These are phyloP conservation scores for Sporisorium reilianum DNA, from an alignment of 1,284 basidiomycete genomes.

Conservation along the genomic window DNA sequence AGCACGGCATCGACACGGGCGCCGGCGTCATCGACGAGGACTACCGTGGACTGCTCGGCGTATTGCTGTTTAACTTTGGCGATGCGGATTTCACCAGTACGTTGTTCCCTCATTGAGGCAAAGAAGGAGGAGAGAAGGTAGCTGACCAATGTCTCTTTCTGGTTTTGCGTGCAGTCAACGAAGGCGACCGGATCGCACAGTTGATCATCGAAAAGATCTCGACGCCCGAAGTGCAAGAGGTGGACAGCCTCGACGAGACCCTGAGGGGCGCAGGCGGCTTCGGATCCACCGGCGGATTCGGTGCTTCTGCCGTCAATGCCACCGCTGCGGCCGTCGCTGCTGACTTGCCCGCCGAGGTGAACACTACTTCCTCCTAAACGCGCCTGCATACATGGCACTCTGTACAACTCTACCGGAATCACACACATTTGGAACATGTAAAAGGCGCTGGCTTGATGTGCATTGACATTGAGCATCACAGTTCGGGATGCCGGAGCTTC, in stretches of 20 bases:
- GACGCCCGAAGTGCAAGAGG: constrained; percentile 85
- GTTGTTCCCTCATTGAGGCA: constrained; percentile 63
- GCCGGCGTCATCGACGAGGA: constrained; percentile 97
- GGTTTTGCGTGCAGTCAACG: constrained; percentile 78
- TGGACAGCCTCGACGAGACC: constrained; percentile 86
- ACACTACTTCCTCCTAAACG: constrained; percentile 1
- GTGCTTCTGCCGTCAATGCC: constrained; percentile 16
- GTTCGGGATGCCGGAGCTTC: constrained; percentile 7
- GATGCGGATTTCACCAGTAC: constrained; percentile 87
- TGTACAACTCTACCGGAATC: not conserved
- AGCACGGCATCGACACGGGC: constrained; percentile 96
- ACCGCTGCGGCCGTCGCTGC: constrained; percentile 32
- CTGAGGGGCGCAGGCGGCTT: constrained; percentile 88
- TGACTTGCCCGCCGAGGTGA: constrained; percentile 29
- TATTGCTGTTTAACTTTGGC: constrained; percentile 89
- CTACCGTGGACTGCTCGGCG: constrained; percentile 90
- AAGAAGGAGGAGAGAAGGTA: not conserved
- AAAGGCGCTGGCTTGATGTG: not conserved
- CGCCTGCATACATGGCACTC: not conserved
- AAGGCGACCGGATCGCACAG: constrained; percentile 93
- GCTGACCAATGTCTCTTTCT: not conserved
- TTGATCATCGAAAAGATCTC: constrained; percentile 91
- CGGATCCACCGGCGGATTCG: constrained; percentile 84
- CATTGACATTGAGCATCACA: not conserved
- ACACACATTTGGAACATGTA: not conserved